Evolutionary conservation across 208 protist genomes (phyloP), one percentile per base, ranked within the genome.

Genomic region (Leishmania gerbilli): DNA sequence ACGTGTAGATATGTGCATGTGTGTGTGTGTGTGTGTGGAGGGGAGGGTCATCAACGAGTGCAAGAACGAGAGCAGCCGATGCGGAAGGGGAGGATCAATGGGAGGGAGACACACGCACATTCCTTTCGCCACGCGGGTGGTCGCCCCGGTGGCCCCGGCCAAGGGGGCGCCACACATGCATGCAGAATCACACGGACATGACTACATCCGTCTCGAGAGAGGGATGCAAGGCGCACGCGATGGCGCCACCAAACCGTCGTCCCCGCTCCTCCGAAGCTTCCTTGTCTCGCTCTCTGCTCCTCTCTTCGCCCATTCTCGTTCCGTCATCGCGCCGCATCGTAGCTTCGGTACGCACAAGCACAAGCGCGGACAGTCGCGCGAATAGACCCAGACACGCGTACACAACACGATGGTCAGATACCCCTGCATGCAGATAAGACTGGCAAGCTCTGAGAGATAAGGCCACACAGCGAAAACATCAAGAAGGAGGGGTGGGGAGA

Each of bases 381-480:
- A 8, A 74, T n/a, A 51, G 17, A 76, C 37, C 24, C 34, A 81
- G 27, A 40, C 40, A 80, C 40, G 40, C 42, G 58, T 27, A 80
- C 24, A 62, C 56, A 24, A 24, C 56, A 62, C 27, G 17, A 31
- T 15, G 21, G 21, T 56, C 21, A 56, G 6, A 24, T 19, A 56
- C 5, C 5, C 53, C 15, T 27, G 60, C 24, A 64, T 24, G 31
- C 65, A 74, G n/a, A 74, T 24, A 74, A 24, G 24, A 15, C 56
- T 31, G 56, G 56, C 19, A 62, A n/a, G 24, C 24, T 8, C 56
- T 62, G 56, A 8, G 27, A 31, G 56, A 62, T 24, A 62, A 9
- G 24, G 8, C 56, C 51, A 55, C 51, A 55, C 21, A 21, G 17
- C 19, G 51, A 5, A 17, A 55, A 55, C 15, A 21, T 55, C 17